phyloP scores from a whole-genome alignment of 352 stramenopile genomes.

The Phytophthora lateralis region DNA sequence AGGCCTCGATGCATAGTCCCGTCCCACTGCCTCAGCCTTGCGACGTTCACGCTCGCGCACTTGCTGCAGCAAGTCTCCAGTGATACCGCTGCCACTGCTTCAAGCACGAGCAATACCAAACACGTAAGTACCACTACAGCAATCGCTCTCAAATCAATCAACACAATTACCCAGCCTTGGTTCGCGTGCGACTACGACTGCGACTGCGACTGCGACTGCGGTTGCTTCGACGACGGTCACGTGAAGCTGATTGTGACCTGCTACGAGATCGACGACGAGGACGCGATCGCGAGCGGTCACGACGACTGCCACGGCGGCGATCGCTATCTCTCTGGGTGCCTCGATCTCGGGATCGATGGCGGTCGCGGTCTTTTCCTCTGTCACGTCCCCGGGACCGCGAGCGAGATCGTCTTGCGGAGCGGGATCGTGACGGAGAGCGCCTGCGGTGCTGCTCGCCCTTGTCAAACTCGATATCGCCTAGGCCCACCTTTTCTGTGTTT shows the following conservation, averaged over 20 bases:
- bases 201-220: slow-evolving; percentile 40
- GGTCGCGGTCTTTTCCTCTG: slow-evolving; percentile 34
- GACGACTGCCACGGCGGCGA: slow-evolving; percentile 33
- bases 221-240: slow-evolving; percentile 41
- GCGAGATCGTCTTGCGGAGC: slow-evolving; percentile 37
- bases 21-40: slow-evolving; percentile 87
- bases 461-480: slow-evolving; percentile 95
- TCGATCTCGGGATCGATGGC: slow-evolving; percentile 35
- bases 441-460: slow-evolving; percentile 29
- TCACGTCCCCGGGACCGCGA: slow-evolving; percentile 53
- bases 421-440: slow-evolving; percentile 44
- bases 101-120: slow-evolving; percentile 4
- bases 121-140: background rate
- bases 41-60: slow-evolving; percentile 92
- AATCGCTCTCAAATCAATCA: background rate
- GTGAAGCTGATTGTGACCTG: slow-evolving; percentile 37
- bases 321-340: slow-evolving; percentile 34
- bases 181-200: slow-evolving; percentile 30
- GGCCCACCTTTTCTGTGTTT: slow-evolving; percentile 93
- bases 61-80: slow-evolving; percentile 90
- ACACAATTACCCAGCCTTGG: slow-evolving; percentile 29
- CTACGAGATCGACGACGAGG: slow-evolving; percentile 47
- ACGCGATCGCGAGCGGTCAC: slow-evolving; percentile 48
- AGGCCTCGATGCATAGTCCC: slow-evolving; percentile 91
- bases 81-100: slow-evolving; percentile 39